phyloP scores from a whole-genome alignment of 352 stramenopile species.

The Phytophthora fragariae region DNA sequence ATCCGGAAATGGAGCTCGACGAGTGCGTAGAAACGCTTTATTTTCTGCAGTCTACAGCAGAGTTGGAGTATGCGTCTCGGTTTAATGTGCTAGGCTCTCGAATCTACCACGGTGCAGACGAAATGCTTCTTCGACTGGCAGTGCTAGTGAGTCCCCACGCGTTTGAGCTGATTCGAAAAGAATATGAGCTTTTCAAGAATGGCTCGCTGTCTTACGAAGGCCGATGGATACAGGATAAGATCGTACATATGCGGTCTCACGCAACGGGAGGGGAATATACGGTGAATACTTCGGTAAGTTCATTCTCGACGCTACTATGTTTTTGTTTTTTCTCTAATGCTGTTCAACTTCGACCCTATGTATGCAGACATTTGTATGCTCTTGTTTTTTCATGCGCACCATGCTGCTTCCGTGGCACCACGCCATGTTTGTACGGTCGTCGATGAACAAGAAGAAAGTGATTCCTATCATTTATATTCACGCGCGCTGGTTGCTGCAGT shows the following conservation, averaged over 20 bases:
- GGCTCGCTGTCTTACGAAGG: no score
- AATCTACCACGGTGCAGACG: slow-evolving; percentile 9
- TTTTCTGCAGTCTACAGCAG: slow-evolving; percentile 2
- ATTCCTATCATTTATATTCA: no score
- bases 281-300: slow-evolving; percentile 3
- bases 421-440: no score
- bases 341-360: background rate
- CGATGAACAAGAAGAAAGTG: no score
- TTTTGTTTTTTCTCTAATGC: no score
- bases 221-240: no score
- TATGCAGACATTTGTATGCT: slow-evolving; percentile 3
- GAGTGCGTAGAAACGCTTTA: slow-evolving; percentile 13
- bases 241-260: background rate
- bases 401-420: no score
- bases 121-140: slow-evolving; percentile 1
- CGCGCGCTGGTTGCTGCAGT: no score
- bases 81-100: slow-evolving; percentile 9
- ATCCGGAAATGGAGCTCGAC: slow-evolving; percentile 13
- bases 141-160: background rate
- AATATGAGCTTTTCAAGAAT: no score
- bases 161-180: no score
- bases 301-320: no score
- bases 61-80: background rate
- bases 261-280: background rate
- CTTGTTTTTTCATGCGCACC: background rate